Conservation (phyloP, 2,329 filamentous ascomycete genomes). For the Colletotrichum horii region DNA sequence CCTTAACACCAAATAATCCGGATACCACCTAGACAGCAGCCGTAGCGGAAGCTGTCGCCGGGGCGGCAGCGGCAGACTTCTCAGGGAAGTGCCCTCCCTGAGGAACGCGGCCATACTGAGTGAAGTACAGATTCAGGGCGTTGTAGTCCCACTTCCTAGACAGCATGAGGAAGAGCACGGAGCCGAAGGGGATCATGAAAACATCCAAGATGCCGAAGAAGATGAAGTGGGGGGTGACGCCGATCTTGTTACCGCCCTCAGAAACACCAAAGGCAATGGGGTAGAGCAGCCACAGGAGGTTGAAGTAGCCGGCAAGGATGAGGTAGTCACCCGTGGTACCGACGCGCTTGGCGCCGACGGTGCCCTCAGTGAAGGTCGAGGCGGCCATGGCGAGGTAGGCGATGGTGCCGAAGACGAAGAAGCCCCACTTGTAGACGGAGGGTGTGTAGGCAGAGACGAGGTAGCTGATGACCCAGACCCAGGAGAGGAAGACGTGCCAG, state of each 20-base stretch:
- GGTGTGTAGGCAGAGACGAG: conserved; percentile 52
- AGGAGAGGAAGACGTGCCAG: conserved; percentile 53
- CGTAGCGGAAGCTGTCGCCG: conserved; percentile 25
- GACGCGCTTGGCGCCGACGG: conserved; percentile 42
- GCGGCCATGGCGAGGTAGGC: conserved; percentile 51
- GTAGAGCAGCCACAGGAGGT: conserved; percentile 59
- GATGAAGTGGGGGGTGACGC: conserved; percentile 49
- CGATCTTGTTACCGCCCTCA: conserved; percentile 58
- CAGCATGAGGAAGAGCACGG: conserved; percentile 47
- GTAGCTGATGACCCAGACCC: conserved; percentile 58
- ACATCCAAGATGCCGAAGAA: conserved; percentile 61
- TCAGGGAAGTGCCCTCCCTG: conserved; percentile 50
- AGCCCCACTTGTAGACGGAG: conserved; percentile 63
- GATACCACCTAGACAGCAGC: neutral
- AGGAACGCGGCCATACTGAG: conserved; percentile 58
- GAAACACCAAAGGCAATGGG: conserved; percentile 57
- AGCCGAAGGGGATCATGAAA: conserved; percentile 49
- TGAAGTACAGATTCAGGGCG: conserved; percentile 56
- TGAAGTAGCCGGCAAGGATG: conserved; percentile 50
- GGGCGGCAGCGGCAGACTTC: conserved; percentile 38
- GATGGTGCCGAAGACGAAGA: conserved; percentile 56
- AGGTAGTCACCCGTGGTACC: conserved; percentile 50
- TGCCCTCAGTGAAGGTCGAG: conserved; percentile 45
- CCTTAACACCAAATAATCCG: too few species aligned
- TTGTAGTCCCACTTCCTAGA: conserved; percentile 57